Evolutionary conservation across 2,329 filamentous ascomycete species (phyloP).

Genomic region (Cladosporium oxysporum): DNA sequence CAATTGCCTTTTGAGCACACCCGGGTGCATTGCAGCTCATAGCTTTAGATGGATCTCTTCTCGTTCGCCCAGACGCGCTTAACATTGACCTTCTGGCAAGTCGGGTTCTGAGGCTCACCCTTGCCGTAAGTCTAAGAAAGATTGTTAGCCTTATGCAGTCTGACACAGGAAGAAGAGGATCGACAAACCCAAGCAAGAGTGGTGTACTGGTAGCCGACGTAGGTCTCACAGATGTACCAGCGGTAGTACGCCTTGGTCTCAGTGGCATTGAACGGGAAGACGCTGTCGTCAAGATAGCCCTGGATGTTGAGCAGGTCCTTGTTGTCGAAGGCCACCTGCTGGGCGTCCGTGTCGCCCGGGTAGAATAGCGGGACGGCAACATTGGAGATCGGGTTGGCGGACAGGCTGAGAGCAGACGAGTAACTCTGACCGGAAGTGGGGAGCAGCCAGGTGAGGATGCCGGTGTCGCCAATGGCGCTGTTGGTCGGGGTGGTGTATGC

Average conservation of each 20-base stretch:
- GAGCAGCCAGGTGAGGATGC: constrained; percentile 31
- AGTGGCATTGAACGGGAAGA: constrained; percentile 35
- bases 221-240: constrained; percentile 51
- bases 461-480: constrained; percentile 39
- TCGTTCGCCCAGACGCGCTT: constrained; percentile 12
- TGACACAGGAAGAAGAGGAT: neutral
- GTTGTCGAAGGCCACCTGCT: constrained; percentile 44
- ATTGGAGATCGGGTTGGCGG: constrained; percentile 40
- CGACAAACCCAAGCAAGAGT: constrained; percentile 43
- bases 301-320: constrained; percentile 43
- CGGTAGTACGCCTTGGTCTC: constrained; percentile 37
- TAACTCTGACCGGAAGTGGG: constrained; percentile 35
- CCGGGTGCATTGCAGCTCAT: neutral
- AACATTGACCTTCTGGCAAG: constrained; percentile 47
- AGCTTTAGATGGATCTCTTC: neutral
- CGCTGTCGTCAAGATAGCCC: constrained; percentile 43
- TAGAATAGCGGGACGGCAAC: constrained; percentile 46
- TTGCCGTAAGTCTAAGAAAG: constrained; percentile 35
- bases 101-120: constrained; percentile 47
- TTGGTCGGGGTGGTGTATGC: constrained; percentile 21
- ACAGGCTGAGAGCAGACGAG: constrained; percentile 22
- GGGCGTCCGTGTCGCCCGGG: constrained; percentile 30
- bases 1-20: neutral
- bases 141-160: neutral
- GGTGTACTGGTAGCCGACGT: constrained; percentile 44